Conservation (phyloP, 305 asterid genomes). For the Salvia sclarea region DNA sequence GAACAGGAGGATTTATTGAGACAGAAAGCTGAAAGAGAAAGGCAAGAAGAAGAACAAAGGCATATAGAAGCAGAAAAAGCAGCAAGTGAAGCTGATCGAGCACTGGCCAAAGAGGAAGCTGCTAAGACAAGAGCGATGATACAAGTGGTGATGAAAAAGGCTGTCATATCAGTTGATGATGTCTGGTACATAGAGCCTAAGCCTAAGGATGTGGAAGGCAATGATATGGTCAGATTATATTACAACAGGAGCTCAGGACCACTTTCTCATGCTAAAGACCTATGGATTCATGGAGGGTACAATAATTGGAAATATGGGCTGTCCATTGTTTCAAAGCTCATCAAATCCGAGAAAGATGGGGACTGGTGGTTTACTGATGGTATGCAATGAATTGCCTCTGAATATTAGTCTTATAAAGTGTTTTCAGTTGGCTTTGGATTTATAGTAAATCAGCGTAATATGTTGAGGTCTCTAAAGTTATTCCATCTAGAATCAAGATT, state of each 20-base stretch:
- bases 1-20: conserved; percentile 72
- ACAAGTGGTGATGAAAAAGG: conserved; percentile 53
- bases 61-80: conserved; percentile 77
- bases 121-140: conserved; percentile 52
- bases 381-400: conserved; percentile 41
- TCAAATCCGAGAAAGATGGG: conserved; percentile 52
- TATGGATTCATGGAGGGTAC: conserved; percentile 96
- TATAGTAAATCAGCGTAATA: conserved; percentile 22
- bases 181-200: conserved; percentile 78
- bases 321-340: conserved; percentile 69
- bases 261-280: conserved; percentile 54
- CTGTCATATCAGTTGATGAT: conserved; percentile 47
- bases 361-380: conserved; percentile 96
- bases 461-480: conserved; percentile 13
- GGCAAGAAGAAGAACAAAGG: conserved; percentile 66
- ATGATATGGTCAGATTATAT: conserved; percentile 60
- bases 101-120: conserved; percentile 68
- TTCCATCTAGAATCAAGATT: not conserved
- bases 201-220: conserved; percentile 64
- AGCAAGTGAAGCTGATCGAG: conserved; percentile 77
- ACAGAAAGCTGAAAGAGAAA: conserved; percentile 78
- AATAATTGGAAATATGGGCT: conserved; percentile 83
- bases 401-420: conserved; percentile 10
- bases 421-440: conserved; percentile 12
- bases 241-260: conserved; percentile 80